These are phyloP conservation scores for Talaromyces albobiverticillius DNA, from an alignment of 2,329 filamentous ascomycete species.

Conservation along the genomic window DNA sequence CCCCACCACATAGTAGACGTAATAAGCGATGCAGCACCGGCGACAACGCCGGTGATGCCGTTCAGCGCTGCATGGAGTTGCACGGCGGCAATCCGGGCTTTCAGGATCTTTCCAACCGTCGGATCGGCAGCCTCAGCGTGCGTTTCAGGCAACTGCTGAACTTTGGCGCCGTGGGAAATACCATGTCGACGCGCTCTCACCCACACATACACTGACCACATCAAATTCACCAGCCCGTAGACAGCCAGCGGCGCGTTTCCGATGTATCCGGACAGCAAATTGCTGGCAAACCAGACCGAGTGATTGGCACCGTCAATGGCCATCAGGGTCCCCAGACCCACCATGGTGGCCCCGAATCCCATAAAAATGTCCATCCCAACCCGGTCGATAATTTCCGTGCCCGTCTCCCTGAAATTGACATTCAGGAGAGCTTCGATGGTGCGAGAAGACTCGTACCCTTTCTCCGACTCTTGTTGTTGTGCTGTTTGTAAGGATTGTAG, in stretches of 20 bases:
- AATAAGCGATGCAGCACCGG: slow-evolving; percentile 50
- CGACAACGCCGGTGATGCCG: slow-evolving; percentile 46
- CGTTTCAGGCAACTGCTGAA: neutral
- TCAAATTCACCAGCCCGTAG: slow-evolving; percentile 49
- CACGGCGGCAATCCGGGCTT: slow-evolving; percentile 38
- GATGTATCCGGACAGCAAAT: slow-evolving; percentile 55
- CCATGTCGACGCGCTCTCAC: slow-evolving; percentile 41
- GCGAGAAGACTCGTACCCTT: too few relatives aligned
- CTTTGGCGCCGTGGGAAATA: slow-evolving; percentile 20
- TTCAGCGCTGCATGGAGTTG: slow-evolving; percentile 47
- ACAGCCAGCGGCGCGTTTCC: slow-evolving; percentile 52
- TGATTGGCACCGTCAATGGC: slow-evolving; percentile 51
- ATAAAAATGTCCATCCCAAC: slow-evolving; percentile 52
- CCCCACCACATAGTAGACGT: slow-evolving; percentile 54
- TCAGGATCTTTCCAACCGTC: slow-evolving; percentile 21
- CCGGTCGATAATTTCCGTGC: slow-evolving; percentile 52
- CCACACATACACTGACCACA: slow-evolving; percentile 49
- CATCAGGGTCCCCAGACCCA: slow-evolving; percentile 53
- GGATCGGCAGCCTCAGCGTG: neutral
- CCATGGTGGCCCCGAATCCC: slow-evolving; percentile 50
- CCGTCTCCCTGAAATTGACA: slow-evolving; percentile 49
- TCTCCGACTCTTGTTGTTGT: slow-evolving; percentile 14
- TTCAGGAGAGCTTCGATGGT: slow-evolving; percentile 38
- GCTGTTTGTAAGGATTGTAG: neutral
- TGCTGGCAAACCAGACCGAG: slow-evolving; percentile 46